A percentile compares a stretch with the other conserved stretches of the same genome.
Conservation (phyloP, 495 filamentous ascomycete species). For the Neurospora pannonica region DNA sequence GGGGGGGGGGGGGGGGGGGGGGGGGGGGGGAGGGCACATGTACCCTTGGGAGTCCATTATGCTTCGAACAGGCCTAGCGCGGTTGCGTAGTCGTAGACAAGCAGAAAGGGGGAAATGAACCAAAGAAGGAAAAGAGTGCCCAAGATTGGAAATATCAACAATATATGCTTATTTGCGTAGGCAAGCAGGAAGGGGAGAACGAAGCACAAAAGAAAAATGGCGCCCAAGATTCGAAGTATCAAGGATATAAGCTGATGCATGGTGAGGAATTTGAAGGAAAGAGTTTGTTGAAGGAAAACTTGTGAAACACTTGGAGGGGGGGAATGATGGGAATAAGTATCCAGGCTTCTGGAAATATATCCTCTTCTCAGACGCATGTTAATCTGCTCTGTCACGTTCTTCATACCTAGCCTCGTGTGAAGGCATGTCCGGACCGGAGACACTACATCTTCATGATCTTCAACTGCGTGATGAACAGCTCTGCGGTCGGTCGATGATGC, state of each 20-base stretch:
- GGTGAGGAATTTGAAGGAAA: background rate
- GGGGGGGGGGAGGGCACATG: background rate
- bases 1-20: too few species aligned
- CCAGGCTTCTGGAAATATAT: background rate
- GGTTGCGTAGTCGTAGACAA: too few species aligned
- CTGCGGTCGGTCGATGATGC: background rate
- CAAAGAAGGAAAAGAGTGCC: too few species aligned
- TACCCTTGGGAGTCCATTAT: background rate
- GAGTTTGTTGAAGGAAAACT: background rate
- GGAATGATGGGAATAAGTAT: background rate
- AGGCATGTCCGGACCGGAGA: background rate
- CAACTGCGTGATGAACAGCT: background rate
- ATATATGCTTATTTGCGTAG: too few species aligned
- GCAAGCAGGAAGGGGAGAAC: too few species aligned
- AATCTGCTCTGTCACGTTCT: background rate
- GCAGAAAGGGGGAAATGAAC: too few species aligned
- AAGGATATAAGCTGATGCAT: too few species aligned
- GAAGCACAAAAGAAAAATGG: too few species aligned
- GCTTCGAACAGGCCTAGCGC: background rate
- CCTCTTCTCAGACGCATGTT: background rate
- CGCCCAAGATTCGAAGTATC: too few species aligned
- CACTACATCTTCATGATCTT: background rate
- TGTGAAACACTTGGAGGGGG: background rate
- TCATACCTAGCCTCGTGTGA: background rate
- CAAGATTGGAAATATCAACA: too few species aligned